Base-by-base conservation (phyloP, 1,284 basidiomycete species). In the Phaffia rhodozyma region DNA sequence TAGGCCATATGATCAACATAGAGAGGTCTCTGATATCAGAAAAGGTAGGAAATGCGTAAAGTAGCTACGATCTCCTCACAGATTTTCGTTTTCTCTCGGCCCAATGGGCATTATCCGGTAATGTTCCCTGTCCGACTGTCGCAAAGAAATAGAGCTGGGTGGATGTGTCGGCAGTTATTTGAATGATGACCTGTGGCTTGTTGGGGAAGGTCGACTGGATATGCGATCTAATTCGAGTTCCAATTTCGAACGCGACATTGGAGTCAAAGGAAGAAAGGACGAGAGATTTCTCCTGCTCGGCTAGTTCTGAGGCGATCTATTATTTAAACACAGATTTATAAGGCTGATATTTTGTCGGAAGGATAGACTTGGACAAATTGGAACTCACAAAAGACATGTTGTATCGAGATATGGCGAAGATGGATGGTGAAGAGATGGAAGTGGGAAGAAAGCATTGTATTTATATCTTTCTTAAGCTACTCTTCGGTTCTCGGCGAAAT, bases 91-190 rank as follows among this genome's bases (percentile, higher is more conserved):
- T 43, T 43, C 38, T 43, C 38, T 43, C 38, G 13, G 38, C 38
- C 38, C 38, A 43, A 43, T 43, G 38, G 13, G 38, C 38, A 43
- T 43, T 43, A 16, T 43, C 38, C 13, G 38, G 38, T 43, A 43
- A 43, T 2, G 38, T 52, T 9, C 63, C 65, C 49, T 65, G 62
- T 4, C 59, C 67, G 7, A 59, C 53, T 0, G 65, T 64, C 5
- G 67, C 68, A 29, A 70, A 71, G 51, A 69, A 68, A 29, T 67
- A 55, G n/a, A 66, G 60, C 55, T 66, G 63, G 0, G 56, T 63
- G 21, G 54, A 49, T 25, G 65, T 60, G 0, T 60, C 70, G n/a
- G 66, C 58, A 5, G 60, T 58, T 59, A 71, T 68, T 27, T 68
- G 65, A 38, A 71, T 58, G 49, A 69, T 68, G 13, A 67, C 69